Conservation (phyloP, 192 early-diverging fungal genomes). For the Mortierella claussenii region DNA sequence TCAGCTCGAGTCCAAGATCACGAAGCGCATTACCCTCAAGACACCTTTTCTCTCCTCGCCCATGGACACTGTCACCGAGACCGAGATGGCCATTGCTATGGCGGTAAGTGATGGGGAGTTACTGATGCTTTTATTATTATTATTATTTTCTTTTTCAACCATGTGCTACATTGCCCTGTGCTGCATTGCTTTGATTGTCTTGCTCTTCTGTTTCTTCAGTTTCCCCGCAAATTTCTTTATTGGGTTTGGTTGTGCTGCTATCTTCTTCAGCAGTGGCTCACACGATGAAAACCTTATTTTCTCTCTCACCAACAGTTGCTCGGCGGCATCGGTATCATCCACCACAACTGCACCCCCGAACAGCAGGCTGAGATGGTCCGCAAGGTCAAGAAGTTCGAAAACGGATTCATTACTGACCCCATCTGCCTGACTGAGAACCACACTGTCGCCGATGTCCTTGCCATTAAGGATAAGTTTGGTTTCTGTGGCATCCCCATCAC, state of each 20-base stretch:
- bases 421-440: constrained; percentile 84
- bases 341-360: constrained; percentile 95
- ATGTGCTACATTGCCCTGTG: too few relatives aligned
- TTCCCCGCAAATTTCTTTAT: constrained; percentile 56
- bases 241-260: constrained; percentile 17
- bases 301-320: constrained; percentile 58
- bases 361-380: constrained; percentile 99
- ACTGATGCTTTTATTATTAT: not conserved
- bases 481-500: constrained; percentile 99
- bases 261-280: not conserved
- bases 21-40: constrained; percentile 90
- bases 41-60: constrained; percentile 95
- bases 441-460: constrained; percentile 85
- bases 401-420: constrained; percentile 98
- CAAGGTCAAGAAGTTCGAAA: constrained; percentile 98
- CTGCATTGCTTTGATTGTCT: too few relatives aligned
- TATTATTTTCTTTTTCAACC: not conserved
- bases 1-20: constrained; percentile 85
- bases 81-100: constrained; percentile 99
- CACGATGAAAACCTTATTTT: constrained; percentile 28
- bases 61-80: constrained; percentile 99
- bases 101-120: constrained; percentile 81
- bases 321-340: constrained; percentile 97
- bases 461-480: constrained; percentile 88
- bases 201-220: constrained; percentile 1